These are phyloP conservation scores for Lepiota venenata DNA, from an alignment of 768 basidiomycete genomes.

Conservation along the genomic window DNA sequence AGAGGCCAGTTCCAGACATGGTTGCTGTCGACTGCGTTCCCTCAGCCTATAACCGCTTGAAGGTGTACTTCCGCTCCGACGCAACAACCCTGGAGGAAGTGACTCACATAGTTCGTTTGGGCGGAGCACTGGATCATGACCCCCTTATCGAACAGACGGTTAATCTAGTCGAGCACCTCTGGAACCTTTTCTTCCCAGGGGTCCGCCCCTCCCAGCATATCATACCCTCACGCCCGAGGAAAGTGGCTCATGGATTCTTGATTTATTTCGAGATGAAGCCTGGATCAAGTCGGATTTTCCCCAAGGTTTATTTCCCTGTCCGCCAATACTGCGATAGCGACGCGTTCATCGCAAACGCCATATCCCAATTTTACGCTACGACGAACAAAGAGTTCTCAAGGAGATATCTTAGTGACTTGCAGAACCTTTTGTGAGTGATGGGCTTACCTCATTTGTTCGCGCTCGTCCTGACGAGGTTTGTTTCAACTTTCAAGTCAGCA, in stretches of 20 bases:
- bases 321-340: slow-evolving; percentile 16
- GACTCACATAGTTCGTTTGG: slow-evolving; percentile 12
- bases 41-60: slow-evolving; percentile 13
- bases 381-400: slow-evolving; percentile 11
- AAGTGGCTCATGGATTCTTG: slow-evolving; percentile 12
- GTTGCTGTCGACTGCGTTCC: slow-evolving; percentile 15
- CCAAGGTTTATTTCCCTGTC: slow-evolving; percentile 18
- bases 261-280: slow-evolving; percentile 16
- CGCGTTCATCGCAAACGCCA: slow-evolving; percentile 13
- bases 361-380: slow-evolving; percentile 11
- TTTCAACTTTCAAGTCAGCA: too few relatives aligned
- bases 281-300: slow-evolving; percentile 9
- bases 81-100: slow-evolving; percentile 14
- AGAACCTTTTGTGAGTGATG: slow-evolving; percentile 13
- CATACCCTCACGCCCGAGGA: slow-evolving; percentile 1
- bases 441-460: too few relatives aligned
- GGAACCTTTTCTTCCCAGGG: slow-evolving; percentile 15
- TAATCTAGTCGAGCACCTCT: slow-evolving; percentile 13
- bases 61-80: slow-evolving; percentile 16
- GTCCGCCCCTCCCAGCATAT: slow-evolving; percentile 10
- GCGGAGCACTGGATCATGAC: slow-evolving; percentile 12
- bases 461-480: too few relatives aligned
- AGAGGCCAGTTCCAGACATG: slow-evolving; percentile 13
- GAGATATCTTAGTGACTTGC: slow-evolving; percentile 9
- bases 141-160: slow-evolving; percentile 10